Conservation (phyloP, 306 rosid species). For the Vachellia collinsii region DNA sequence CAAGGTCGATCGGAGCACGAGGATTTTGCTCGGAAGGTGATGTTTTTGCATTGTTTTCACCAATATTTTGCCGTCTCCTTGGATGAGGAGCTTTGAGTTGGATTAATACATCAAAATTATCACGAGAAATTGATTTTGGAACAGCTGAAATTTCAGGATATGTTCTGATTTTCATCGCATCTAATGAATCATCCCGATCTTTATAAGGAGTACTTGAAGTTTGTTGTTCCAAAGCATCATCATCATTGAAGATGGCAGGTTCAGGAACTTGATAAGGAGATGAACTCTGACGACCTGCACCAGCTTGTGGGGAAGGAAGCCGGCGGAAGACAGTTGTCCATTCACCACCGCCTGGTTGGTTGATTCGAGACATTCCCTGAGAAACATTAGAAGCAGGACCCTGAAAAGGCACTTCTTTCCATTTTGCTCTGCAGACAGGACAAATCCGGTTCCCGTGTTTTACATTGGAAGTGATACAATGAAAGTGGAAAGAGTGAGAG, state of each 20-base stretch:
- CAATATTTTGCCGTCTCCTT: too few relatives aligned
- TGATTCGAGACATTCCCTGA: conserved; percentile 48
- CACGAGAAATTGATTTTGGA: too few relatives aligned
- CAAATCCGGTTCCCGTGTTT: conserved; percentile 87
- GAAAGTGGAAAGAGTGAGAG: conserved; percentile 94
- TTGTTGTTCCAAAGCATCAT: conserved; percentile 66
- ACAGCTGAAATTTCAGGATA: too few relatives aligned
- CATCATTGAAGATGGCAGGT: conserved; percentile 76
- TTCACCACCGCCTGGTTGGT: conserved; percentile 47
- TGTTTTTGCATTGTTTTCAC: too few relatives aligned
- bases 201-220: conserved; percentile 34
- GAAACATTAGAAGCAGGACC: conserved; percentile 55
- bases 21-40: too few relatives aligned
- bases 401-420: conserved; percentile 94
- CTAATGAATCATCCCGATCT: too few relatives aligned
- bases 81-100: too few relatives aligned
- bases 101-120: too few relatives aligned
- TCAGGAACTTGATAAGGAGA: conserved; percentile 56
- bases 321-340: conserved; percentile 56
- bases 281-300: conserved; percentile 44
- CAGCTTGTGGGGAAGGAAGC: conserved; percentile 58
- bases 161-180: too few relatives aligned
- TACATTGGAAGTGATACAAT: conserved; percentile 89
- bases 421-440: conserved; percentile 89
- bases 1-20: too few relatives aligned